Conservation (phyloP, 208 protist species). For the Crithidia mellificae region DNA sequence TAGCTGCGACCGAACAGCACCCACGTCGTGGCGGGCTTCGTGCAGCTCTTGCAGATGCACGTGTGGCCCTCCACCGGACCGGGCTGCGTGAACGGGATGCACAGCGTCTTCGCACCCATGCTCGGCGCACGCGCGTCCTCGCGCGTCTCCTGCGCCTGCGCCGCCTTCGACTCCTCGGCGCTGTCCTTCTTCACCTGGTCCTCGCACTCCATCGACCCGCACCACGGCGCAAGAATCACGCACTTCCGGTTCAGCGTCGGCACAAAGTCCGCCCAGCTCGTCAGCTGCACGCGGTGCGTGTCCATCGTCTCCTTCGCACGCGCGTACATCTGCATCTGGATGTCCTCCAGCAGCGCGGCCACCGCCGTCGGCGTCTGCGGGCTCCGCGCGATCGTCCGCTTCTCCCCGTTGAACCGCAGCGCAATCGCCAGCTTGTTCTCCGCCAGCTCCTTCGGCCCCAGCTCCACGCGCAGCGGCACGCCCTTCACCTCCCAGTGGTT, state of each 20-base stretch:
- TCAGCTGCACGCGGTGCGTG: conserved; percentile 54
- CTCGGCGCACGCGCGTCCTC: conserved; percentile 89
- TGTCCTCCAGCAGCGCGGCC: conserved; percentile 79
- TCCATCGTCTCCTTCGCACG: conserved; percentile 56
- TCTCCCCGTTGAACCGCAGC: conserved; percentile 72
- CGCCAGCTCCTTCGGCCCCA: conserved; percentile 97
- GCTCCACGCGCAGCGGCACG: conserved; percentile 97
- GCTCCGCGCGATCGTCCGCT: conserved; percentile 67
- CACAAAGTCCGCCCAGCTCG: conserved; percentile 93
- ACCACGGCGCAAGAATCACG: conserved; percentile 93
- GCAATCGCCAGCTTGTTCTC: conserved; percentile 53
- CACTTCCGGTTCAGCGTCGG: conserved; percentile 88
- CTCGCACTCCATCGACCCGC: conserved; percentile 90
- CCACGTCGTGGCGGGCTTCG: conserved; percentile 66
- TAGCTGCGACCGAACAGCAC: conserved; percentile 89
- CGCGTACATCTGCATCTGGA: conserved; percentile 90
- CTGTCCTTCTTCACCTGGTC: conserved; percentile 94
- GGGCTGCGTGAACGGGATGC: conserved; percentile 95
- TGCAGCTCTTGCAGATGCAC: conserved; percentile 92
- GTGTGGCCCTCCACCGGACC: conserved; percentile 61
- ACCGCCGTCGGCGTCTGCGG: conserved; percentile 27
- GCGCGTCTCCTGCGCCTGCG: conserved; percentile 40
- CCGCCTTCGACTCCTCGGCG: conserved; percentile 79
- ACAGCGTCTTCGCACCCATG: conserved; percentile 97
- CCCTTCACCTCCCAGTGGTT: conserved; percentile 98